These are phyloP conservation scores for Colletotrichum sansevieriae DNA, from an alignment of 2,329 filamentous ascomycete genomes.

Conservation along the genomic window DNA sequence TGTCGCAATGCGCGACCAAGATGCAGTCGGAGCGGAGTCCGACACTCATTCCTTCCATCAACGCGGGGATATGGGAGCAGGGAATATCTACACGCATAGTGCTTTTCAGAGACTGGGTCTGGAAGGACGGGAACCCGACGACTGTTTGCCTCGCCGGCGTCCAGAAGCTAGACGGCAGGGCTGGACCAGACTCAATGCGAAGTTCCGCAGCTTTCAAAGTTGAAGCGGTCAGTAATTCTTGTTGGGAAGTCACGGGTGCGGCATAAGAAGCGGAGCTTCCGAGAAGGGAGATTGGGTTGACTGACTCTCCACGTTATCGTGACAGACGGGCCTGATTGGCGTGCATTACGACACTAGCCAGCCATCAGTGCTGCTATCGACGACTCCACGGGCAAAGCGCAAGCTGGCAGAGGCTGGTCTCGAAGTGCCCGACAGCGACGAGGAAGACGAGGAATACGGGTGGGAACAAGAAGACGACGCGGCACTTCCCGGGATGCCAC, in stretches of 20 bases:
- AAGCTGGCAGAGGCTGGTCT: conserved; percentile 72
- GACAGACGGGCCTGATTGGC: conserved; percentile 58
- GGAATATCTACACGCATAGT: conserved; percentile 80
- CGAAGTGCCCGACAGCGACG: conserved; percentile 72
- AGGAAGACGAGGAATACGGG: conserved; percentile 77
- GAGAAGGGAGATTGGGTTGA: conserved; percentile 25
- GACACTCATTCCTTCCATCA: conserved; percentile 80
- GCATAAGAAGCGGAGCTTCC: conserved; percentile 36
- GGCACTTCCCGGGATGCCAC: conserved; percentile 69
- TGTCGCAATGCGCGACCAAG: conserved; percentile 86
- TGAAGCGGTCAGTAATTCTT: conserved; percentile 54
- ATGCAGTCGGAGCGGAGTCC: conserved; percentile 77
- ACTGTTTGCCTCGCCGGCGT: conserved; percentile 72
- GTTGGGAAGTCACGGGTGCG: conserved; percentile 21
- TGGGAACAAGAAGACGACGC: conserved; percentile 78
- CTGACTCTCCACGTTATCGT: conserved; percentile 29
- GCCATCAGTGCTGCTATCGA: conserved; percentile 49
- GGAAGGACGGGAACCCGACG: conserved; percentile 59
- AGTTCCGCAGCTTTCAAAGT: conserved; percentile 64
- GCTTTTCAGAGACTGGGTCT: conserved; percentile 83
- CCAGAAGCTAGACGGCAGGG: conserved; percentile 73
- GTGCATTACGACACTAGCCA: conserved; percentile 57
- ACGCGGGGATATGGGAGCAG: conserved; percentile 83
- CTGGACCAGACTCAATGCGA: conserved; percentile 55
- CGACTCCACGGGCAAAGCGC: conserved; percentile 67